Conservation (phyloP, 768 basidiomycete genomes). For the Myochromella boudieri region DNA sequence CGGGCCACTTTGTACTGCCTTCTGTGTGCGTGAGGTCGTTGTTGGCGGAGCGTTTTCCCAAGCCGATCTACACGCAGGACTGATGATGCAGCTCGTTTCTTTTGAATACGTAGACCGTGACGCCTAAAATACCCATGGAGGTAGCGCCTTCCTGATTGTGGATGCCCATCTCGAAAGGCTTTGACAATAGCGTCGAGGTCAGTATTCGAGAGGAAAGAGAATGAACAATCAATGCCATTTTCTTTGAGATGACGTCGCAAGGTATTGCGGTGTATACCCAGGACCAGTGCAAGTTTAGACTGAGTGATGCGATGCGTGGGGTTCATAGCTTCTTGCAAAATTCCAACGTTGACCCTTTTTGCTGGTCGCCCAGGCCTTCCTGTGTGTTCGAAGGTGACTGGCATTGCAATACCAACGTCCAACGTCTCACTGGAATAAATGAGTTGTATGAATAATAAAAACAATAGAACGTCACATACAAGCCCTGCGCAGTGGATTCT, state of each 20-base stretch:
- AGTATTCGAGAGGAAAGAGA: slow-evolving; percentile 1
- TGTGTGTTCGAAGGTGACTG: not conserved
- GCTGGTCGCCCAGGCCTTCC: not conserved
- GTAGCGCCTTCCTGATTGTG: slow-evolving; percentile 27
- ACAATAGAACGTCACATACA: no score
- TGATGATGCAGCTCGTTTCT: slow-evolving; percentile 17
- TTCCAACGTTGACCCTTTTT: not conserved
- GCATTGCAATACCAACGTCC: not conserved
- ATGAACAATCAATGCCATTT: not conserved
- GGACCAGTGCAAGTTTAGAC: not conserved
- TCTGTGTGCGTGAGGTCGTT: slow-evolving; percentile 14
- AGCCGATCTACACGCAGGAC: slow-evolving; percentile 26
- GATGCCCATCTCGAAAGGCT: slow-evolving; percentile 19
- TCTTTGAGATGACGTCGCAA: not conserved
- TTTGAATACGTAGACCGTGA: slow-evolving; percentile 26
- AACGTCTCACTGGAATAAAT: no score
- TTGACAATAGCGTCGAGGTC: slow-evolving; percentile 2
- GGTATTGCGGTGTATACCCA: not conserved
- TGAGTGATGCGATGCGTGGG: not conserved
- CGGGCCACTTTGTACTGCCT: slow-evolving; percentile 18
- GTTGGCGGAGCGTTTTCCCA: slow-evolving; percentile 19
- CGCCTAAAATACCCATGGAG: slow-evolving; percentile 24
- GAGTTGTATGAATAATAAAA: no score
- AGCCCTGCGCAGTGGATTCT: no score
- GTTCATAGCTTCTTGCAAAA: not conserved